Percentiles rank a stretch among this genome's conserved stretches.
phyloP scores from a whole-genome alignment of 2,329 filamentous ascomycete genomes.

The Epichloe elymi region DNA sequence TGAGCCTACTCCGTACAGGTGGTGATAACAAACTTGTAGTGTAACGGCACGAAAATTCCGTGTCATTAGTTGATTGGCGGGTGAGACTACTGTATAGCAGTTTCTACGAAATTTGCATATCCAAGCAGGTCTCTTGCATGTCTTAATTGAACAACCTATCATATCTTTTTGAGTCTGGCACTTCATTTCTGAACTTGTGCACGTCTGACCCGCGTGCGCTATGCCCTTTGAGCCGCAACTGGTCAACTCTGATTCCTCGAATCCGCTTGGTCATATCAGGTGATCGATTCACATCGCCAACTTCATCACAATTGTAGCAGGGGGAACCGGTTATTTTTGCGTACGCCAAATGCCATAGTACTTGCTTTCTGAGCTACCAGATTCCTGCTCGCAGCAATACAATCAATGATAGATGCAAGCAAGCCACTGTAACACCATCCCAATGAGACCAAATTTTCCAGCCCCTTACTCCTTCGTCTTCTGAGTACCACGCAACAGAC shows the following conservation, averaged over 20 bases:
- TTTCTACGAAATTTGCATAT: no score
- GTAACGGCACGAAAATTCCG: no score
- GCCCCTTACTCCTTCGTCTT: slow-evolving; percentile 89
- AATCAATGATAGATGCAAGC: slow-evolving; percentile 45
- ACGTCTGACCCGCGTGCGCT: not conserved
- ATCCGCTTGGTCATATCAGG: no score
- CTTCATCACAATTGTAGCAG: slow-evolving; percentile 4
- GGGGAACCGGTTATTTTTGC: slow-evolving; percentile 51
- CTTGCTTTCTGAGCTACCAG: slow-evolving; percentile 35
- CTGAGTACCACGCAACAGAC: slow-evolving; percentile 99
- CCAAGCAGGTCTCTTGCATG: no score
- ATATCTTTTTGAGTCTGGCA: no score
- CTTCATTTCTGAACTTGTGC: no score
- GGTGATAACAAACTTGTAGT: no score
- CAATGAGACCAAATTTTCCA: slow-evolving; percentile 42
- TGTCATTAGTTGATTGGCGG: no score
- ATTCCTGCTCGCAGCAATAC: slow-evolving; percentile 34
- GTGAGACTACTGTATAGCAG: no score
- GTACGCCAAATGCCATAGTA: slow-evolving; percentile 37
- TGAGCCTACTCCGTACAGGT: no score
- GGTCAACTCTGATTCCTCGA: not conserved
- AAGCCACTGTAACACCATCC: slow-evolving; percentile 52
- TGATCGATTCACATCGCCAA: slow-evolving; percentile 7
- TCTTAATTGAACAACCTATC: no score
- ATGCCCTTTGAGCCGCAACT: not conserved